Evolutionary conservation across 169 alveolate species (phyloP).

Genomic region (Plasmodium vivax): DNA sequence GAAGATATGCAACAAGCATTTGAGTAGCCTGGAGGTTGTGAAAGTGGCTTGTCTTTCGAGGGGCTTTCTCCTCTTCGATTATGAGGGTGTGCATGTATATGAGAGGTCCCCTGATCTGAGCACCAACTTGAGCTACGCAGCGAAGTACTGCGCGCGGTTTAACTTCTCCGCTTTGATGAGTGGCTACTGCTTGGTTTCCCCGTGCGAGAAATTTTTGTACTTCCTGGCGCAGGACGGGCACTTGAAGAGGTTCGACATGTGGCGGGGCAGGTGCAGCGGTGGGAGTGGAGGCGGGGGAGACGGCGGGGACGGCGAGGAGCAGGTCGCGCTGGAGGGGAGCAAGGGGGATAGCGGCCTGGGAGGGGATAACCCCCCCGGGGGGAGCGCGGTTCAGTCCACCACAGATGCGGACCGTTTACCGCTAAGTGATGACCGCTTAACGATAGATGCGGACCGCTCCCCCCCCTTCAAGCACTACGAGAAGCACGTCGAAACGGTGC

Average conservation of each 20-base stretch:
- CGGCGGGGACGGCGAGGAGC: neutral
- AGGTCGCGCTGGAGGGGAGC: neutral
- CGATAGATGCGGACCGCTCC: neutral
- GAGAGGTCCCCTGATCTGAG: slow-evolving; percentile 33
- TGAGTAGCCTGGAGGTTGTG: slow-evolving; percentile 13
- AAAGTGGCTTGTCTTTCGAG: slow-evolving; percentile 13
- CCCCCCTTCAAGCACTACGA: neutral
- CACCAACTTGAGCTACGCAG: neutral
- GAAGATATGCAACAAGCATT: slow-evolving; percentile 47
- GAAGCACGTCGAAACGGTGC: slow-evolving; percentile 22
- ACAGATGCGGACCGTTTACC: neutral
- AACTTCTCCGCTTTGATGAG: slow-evolving; percentile 14
- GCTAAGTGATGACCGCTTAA: neutral
- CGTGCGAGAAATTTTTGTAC: slow-evolving; percentile 37
- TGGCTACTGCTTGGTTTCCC: slow-evolving; percentile 50
- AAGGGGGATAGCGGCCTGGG: neutral
- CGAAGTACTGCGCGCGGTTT: slow-evolving; percentile 14
- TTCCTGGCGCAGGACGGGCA: slow-evolving; percentile 52
- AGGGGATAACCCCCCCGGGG: neutral
- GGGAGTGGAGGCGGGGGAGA: neutral
- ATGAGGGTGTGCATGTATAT: slow-evolving; percentile 24
- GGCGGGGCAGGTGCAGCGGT: neutral
- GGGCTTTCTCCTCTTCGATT: slow-evolving; percentile 48
- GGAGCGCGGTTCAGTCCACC: neutral
- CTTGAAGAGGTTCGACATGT: slow-evolving; percentile 40